Evolutionary conservation across 2,329 filamentous ascomycete genomes (phyloP), one percentile per base, ranked within the genome.

Genomic region (Penicillium fuscoglaucum): DNA sequence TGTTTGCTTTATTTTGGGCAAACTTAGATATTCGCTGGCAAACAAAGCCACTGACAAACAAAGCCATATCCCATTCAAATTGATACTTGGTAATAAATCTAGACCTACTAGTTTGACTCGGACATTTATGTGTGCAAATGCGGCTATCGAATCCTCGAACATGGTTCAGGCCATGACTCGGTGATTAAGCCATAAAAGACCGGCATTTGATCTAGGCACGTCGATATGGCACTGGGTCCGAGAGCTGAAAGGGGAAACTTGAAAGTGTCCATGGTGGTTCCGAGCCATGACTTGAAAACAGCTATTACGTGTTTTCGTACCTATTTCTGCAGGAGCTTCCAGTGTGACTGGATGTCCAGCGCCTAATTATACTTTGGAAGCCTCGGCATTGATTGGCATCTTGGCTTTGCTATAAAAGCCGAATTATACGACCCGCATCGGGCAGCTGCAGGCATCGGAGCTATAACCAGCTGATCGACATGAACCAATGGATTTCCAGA

Each of bases 311-410:
- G 13, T 21, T 4, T 19, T 47, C 19, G 9, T 45, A 6, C 29
- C 29, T 8, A 48, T 35, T 35, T 47, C 4, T 47, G 45, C 19
- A 35, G 31, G 19, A 24, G 10, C 19, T 13, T 21, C 6, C 17
- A 13, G 12, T 47, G 19, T 24, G 8, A 17, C 43, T 29, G 8
- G 17, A 45, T 29, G 17, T 13, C 45, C 28, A 46, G 17, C 17
- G 12, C 15, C 28, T 19, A 6, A 9, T 33, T 33, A 47, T 15
- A 47, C 44, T 47, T 47, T 7, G 4, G 8, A 40, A 28, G 70
- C 6, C 67, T 72, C 24, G 83, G 83, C 79, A 83, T 80, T 43
- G 28, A 8, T 28, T 35, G 26, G 44, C 26, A 46, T 8, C 46
- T 35, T 48, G 46, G 21, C 31, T 50, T 21, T 56, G 8, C 12